phyloP scores from a whole-genome alignment of 768 basidiomycete species.

The Boletus sp. region DNA sequence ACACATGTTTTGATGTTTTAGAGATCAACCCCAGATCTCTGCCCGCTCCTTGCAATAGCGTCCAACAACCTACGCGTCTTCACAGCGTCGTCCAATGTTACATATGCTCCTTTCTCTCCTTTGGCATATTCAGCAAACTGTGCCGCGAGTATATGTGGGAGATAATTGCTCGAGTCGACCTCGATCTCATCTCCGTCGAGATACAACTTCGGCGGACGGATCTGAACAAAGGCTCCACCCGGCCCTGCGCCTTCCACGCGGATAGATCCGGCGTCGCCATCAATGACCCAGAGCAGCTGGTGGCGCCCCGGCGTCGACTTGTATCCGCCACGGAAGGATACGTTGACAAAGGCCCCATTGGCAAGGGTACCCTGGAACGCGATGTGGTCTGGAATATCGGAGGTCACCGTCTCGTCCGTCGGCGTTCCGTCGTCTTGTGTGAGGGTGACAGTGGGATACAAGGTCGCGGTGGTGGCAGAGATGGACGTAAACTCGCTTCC shows the following conservation, averaged over 20 bases:
- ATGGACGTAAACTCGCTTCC: not conserved
- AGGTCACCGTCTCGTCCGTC: not conserved
- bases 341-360: not conserved
- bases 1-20: not conserved
- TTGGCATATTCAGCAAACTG: not conserved
- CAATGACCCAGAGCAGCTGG: not conserved
- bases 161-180: not conserved
- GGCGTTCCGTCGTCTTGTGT: not conserved
- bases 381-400: not conserved
- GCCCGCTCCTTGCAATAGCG: not conserved
- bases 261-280: not conserved
- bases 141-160: not conserved
- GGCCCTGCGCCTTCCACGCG: not conserved
- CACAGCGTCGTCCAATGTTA: conserved; percentile 1
- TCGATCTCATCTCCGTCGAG: not conserved
- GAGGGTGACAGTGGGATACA: not conserved
- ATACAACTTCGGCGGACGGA: not conserved
- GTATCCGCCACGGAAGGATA: not conserved
- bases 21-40: not conserved
- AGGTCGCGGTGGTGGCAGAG: not conserved
- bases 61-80: not conserved
- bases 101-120: not conserved
- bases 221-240: not conserved
- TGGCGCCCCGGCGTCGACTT: not conserved
- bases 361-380: not conserved